Evolutionary conservation across 805 yeast species (phyloP), one percentile per base, ranked within the genome.

Genomic region (Yarrowia hollandica): DNA sequence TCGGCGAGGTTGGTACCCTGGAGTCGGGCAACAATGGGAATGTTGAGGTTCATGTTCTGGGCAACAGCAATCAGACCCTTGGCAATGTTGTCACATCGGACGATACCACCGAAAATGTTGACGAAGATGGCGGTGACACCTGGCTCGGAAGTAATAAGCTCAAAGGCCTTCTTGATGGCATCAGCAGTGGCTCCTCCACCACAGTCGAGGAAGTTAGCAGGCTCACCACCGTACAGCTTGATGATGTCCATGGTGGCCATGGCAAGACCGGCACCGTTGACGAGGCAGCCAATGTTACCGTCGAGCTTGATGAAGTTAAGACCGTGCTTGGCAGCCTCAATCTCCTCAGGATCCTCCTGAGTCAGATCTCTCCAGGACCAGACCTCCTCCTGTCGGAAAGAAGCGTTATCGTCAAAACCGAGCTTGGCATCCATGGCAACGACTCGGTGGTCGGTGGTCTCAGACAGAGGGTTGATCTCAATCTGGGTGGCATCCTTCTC

Each of bases 181-280:
- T 89, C 88, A 66, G 98, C 97, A 64, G 98, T 94, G 68, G 99
- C 99, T 75, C 97, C 96, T 80, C 99, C 99, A 81, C 99, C 99
- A 77, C 97, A 94, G 80, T 94, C 99, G 74, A 94, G 83, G 83
- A 94, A 94, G 82, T 94, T 94, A 66, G 99, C 99, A 69, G 99
- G 99, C 67, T 84, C 88, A 75, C 99, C 99, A 71, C 98, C 97
- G 79, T 90, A 88, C 69, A 94, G 83, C 79, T 94, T 90, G 80
- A 94, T 90, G 74, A 95, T 95, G 77, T 94, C 99, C 97, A 94
- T 91, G 66, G 99, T 94, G 68, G 99, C 99, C 99, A 94, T 94
- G 70, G 99, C 99, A 73, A 94, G 83, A 76, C 99, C 99, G 61
- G 99, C 99, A 80, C 99, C 99, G 77, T 94, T 94, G 74, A 94